These are phyloP conservation scores for Biscogniauxia mediterranea DNA, from an alignment of 2,329 filamentous ascomycete species.

Conservation along the genomic window DNA sequence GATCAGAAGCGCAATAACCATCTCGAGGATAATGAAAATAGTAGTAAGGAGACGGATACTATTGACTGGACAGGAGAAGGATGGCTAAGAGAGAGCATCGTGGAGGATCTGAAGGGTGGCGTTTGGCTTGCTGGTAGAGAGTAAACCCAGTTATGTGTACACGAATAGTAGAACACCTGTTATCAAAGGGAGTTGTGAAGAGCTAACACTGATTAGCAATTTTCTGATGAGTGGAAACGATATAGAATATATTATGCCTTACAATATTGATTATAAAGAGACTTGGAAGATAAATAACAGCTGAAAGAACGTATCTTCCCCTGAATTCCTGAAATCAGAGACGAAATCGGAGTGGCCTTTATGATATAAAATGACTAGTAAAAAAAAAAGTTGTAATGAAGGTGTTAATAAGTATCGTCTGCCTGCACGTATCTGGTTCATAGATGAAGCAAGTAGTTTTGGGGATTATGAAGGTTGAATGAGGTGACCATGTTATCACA, in stretches of 20 bases:
- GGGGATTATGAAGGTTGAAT: no score
- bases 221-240: not conserved
- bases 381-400: no score
- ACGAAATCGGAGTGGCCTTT: no score
- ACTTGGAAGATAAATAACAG: no score
- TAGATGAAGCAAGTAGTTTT: no score
- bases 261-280: no score
- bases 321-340: no score
- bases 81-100: slow-evolving; percentile 55
- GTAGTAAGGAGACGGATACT: slow-evolving; percentile 19
- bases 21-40: slow-evolving; percentile 13
- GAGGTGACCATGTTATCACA: no score
- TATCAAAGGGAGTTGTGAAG: not conserved
- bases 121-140: slow-evolving; percentile 49
- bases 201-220: not conserved
- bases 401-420: no score
- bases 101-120: slow-evolving; percentile 55
- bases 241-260: not conserved
- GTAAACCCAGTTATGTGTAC: slow-evolving; percentile 4
- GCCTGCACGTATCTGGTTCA: no score
- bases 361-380: no score
- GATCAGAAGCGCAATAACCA: slow-evolving; percentile 22
- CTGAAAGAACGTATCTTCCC: no score
- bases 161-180: not conserved
- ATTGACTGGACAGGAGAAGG: slow-evolving; percentile 39